Percentiles rank a stretch among this genome's conserved stretches.
These are phyloP conservation scores for Saccharomycopsis crataegensis DNA, from an alignment of 1,139 yeast species.

Conservation along the genomic window DNA sequence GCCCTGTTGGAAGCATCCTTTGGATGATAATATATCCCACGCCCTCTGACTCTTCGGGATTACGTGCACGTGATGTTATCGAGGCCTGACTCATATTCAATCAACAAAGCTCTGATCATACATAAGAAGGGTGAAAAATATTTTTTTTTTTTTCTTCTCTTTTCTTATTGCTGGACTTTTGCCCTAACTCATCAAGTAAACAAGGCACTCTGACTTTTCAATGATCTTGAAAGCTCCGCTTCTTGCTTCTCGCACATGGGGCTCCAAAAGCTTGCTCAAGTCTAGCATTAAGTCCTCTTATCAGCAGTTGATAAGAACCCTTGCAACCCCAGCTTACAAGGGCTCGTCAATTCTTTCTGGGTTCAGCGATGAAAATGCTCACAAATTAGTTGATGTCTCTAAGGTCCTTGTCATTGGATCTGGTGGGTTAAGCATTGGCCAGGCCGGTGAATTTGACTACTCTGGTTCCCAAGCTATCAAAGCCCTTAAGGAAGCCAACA, in stretches of 20 bases:
- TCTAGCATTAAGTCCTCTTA: background rate
- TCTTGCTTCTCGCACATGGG: background rate
- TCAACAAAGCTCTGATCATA: background rate
- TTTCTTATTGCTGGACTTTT: background rate
- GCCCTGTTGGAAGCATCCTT: too few relatives aligned
- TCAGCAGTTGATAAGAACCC: background rate
- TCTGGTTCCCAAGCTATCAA: slow-evolving; percentile 97
- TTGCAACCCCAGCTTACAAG: slow-evolving; percentile 12
- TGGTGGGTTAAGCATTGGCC: slow-evolving; percentile 97
- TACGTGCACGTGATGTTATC: too few relatives aligned
- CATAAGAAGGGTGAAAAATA: background rate
- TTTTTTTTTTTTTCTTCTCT: background rate
- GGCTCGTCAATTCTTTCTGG: slow-evolving; percentile 48
- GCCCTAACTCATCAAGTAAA: background rate
- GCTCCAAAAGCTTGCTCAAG: background rate
- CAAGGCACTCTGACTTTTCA: background rate
- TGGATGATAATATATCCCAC: too few relatives aligned
- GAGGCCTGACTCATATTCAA: too few relatives aligned
- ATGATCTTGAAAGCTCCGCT: background rate
- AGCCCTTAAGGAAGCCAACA: slow-evolving; percentile 87
- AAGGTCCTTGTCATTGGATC: slow-evolving; percentile 93
- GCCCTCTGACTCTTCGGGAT: too few relatives aligned
- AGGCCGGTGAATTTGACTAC: slow-evolving; percentile 98
- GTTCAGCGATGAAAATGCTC: slow-evolving; percentile 47
- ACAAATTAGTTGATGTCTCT: slow-evolving; percentile 74